A percentile compares a stretch with the other conserved stretches of the same genome.
Conservation (phyloP, 129 eudicot species). For the Flaveria sonorensis region DNA sequence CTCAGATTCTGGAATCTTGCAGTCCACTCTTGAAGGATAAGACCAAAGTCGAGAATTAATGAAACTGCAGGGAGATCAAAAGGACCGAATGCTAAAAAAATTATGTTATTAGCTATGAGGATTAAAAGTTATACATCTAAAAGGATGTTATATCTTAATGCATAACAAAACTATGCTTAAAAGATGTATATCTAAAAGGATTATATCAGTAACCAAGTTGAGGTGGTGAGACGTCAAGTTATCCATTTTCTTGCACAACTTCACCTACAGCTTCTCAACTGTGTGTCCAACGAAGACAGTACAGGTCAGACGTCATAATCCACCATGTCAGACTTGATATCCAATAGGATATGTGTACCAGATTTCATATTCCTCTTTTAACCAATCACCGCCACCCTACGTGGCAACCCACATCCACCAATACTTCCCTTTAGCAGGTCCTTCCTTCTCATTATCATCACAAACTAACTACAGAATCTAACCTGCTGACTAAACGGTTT, state of each 20-base stretch:
- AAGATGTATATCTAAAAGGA: no score
- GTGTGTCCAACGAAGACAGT: not conserved
- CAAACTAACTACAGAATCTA: no score
- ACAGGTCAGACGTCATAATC: conserved; percentile 28
- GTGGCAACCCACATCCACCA: conserved; percentile 37
- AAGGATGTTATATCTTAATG: no score
- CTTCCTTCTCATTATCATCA: no score
- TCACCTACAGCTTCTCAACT: not conserved
- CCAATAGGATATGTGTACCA: conserved; percentile 52
- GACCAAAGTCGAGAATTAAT: no score
- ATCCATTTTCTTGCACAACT: not conserved
- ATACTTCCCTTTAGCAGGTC: no score
- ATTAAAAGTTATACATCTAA: not conserved
- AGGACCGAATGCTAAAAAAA: no score
- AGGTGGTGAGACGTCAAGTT: not conserved
- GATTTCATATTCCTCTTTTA: conserved; percentile 37
- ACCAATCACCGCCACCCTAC: conserved; percentile 61
- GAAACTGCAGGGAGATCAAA: no score
- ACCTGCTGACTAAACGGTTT: not conserved
- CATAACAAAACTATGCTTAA: no score
- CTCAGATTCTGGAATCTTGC: no score
- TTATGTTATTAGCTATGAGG: not conserved
- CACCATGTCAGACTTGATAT: conserved; percentile 43
- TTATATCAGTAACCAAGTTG: not conserved
- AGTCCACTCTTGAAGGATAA: no score